Evolutionary conservation across 2,329 filamentous ascomycete genomes (phyloP).

Genomic region (Microascus cirrosus): DNA sequence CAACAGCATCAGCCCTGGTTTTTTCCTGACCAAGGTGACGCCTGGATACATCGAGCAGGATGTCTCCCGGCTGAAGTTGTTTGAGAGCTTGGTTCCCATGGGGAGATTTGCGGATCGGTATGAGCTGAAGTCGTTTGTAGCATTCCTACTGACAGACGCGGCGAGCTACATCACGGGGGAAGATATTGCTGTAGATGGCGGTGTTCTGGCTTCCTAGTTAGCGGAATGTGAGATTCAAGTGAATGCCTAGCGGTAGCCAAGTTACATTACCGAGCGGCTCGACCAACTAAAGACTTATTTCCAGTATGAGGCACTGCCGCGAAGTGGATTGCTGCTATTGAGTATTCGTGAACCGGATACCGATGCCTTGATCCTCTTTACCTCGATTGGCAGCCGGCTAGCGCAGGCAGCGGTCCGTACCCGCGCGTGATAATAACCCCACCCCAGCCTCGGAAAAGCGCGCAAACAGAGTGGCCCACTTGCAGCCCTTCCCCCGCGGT

Average conservation of each 20-base stretch:
- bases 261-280: not conserved
- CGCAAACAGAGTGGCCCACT: not conserved
- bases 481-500: not conserved
- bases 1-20: not conserved
- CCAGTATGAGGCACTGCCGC: no score
- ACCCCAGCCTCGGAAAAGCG: not conserved
- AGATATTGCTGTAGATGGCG: not conserved
- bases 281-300: not conserved
- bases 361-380: not conserved
- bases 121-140: not conserved
- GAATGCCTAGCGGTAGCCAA: not conserved
- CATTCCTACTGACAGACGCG: not conserved
- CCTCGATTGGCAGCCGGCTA: not conserved
- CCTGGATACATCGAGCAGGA: not conserved
- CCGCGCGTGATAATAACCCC: not conserved
- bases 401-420: not conserved
- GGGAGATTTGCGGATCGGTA: not conserved
- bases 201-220: not conserved
- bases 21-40: not conserved
- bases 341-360: not conserved
- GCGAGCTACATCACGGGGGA: not conserved
- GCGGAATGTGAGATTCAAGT: not conserved
- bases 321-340: not conserved
- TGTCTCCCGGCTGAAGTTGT: not conserved
- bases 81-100: not conserved